phyloP scores from a whole-genome alignment of 2,329 filamentous ascomycete species.

The Cercospora beticola region DNA sequence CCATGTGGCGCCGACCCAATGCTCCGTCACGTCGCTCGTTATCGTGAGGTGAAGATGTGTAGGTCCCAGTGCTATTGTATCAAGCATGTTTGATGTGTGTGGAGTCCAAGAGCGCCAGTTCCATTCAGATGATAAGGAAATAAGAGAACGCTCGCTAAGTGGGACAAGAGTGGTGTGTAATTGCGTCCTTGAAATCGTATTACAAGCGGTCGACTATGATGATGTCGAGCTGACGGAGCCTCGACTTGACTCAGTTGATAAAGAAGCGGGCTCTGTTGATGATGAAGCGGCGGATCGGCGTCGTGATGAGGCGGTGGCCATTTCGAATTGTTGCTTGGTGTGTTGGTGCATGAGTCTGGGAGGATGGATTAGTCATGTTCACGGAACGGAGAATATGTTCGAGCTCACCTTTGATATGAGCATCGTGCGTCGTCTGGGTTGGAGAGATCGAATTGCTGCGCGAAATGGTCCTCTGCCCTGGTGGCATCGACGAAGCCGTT shows the following conservation, averaged over 20 bases:
- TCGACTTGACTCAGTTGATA: constrained; percentile 30
- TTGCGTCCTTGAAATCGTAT: too few relatives aligned
- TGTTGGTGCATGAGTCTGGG: constrained; percentile 52
- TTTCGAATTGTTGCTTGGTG: constrained; percentile 50
- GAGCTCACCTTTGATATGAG: constrained; percentile 46
- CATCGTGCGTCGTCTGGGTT: constrained; percentile 44
- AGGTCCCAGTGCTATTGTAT: neutral
- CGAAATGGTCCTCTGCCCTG: constrained; percentile 47
- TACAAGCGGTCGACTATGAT: constrained; percentile 15
- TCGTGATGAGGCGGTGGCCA: constrained; percentile 47
- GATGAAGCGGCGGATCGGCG: constrained; percentile 39
- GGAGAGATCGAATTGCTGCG: constrained; percentile 45
- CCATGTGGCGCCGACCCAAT: neutral
- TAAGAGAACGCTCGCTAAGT: neutral
- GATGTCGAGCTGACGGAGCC: constrained; percentile 33
- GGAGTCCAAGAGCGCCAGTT: neutral
- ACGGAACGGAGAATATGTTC: too few relatives aligned
- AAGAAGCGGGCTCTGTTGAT: constrained; percentile 17
- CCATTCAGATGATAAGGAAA: neutral
- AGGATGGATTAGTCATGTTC: too few relatives aligned
- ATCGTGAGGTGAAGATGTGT: neutral
- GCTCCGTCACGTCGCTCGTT: neutral
- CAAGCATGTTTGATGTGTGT: neutral
- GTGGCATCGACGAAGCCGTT: constrained; percentile 43
- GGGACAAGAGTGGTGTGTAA: neutral